Conservation (phyloP, 768 basidiomycete species). For the Hortiboletus flavorubellus region DNA sequence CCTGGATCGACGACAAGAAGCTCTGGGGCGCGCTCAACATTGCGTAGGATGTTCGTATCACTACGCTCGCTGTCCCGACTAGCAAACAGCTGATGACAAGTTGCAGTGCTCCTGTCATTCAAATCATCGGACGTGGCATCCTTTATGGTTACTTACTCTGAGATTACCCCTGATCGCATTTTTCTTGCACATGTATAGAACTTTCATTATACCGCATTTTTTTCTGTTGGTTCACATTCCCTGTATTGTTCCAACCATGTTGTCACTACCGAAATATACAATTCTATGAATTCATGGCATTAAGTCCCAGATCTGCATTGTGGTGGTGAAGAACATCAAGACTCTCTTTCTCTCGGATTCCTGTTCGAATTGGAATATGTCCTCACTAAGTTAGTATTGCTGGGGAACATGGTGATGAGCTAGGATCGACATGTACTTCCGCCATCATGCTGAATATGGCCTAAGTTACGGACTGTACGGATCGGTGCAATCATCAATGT, state of each 20-base stretch:
- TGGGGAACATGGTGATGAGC: slow-evolving; percentile 37
- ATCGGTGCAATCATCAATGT: slow-evolving; percentile 3
- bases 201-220: neutral
- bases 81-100: slow-evolving; percentile 12
- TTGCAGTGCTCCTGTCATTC: neutral
- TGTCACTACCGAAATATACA: slow-evolving; percentile 27
- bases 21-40: slow-evolving; percentile 48
- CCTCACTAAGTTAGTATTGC: slow-evolving; percentile 50
- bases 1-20: slow-evolving; percentile 45
- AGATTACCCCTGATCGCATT: neutral
- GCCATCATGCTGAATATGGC: slow-evolving; percentile 86
- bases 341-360: slow-evolving; percentile 61
- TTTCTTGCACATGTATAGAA: neutral
- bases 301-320: slow-evolving; percentile 24
- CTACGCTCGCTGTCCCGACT: slow-evolving; percentile 35
- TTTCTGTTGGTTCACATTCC: neutral
- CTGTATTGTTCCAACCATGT: neutral
- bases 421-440: slow-evolving; percentile 67
- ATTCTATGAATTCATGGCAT: slow-evolving; percentile 5
- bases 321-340: slow-evolving; percentile 50
- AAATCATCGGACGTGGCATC: slow-evolving; percentile 10
- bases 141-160: neutral
- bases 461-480: slow-evolving; percentile 73
- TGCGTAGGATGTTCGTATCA: slow-evolving; percentile 47
- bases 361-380: slow-evolving; percentile 69